phyloP scores from a whole-genome alignment of 441 rosid species.

The Gossypium aridum region DNA sequence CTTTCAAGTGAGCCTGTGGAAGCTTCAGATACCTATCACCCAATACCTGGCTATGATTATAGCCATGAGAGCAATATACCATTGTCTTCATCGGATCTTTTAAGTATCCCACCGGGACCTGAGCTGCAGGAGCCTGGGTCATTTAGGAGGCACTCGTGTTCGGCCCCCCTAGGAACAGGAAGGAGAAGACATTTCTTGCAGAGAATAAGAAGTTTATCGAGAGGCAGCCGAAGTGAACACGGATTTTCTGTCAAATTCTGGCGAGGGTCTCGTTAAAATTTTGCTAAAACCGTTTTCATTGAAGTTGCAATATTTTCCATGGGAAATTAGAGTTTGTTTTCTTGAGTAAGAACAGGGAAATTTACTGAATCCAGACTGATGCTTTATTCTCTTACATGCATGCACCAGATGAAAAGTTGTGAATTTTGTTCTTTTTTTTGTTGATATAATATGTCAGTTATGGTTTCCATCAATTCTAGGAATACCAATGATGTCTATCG shows the following conservation, averaged over 20 bases:
- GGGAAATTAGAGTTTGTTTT: background rate
- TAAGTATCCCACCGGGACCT: slow-evolving; percentile 19
- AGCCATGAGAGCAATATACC: slow-evolving; percentile 18
- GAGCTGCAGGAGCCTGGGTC: slow-evolving; percentile 32
- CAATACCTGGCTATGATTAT: slow-evolving; percentile 15
- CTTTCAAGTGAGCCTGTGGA: slow-evolving; percentile 23
- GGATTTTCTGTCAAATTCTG: slow-evolving; percentile 31
- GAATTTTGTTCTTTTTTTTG: background rate
- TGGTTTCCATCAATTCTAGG: background rate
- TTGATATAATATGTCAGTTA: background rate
- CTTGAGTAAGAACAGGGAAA: background rate
- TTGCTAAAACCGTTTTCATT: background rate
- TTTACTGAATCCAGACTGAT: background rate
- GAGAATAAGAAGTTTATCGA: slow-evolving; percentile 38
- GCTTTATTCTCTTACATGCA: background rate
- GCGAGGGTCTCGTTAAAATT: slow-evolving; percentile 21
- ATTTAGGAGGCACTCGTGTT: slow-evolving; percentile 39
- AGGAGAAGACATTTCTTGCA: slow-evolving; percentile 41
- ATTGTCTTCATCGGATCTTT: slow-evolving; percentile 31
- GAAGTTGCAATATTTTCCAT: background rate
- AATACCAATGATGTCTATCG: background rate
- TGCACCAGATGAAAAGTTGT: background rate
- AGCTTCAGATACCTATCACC: slow-evolving; percentile 16
- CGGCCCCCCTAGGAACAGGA: slow-evolving; percentile 44
- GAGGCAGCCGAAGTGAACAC: slow-evolving; percentile 53